Evolutionary conservation across 1,284 basidiomycete genomes (phyloP).

Genomic region (Naganishia cerealis): DNA sequence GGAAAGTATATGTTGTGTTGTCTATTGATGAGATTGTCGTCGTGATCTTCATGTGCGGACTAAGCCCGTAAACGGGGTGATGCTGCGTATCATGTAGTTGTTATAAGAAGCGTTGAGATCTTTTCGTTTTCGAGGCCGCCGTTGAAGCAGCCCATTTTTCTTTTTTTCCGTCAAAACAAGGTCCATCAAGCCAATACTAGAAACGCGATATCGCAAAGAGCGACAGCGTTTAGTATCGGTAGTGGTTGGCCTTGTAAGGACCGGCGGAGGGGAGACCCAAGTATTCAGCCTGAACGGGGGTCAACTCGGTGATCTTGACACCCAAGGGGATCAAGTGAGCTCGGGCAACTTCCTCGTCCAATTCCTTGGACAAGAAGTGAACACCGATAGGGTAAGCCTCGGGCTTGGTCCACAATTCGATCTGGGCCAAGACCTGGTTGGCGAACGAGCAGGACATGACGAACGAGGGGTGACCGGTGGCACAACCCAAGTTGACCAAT

Average conservation of each 20-base stretch:
- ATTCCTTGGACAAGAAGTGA: conserved; percentile 93
- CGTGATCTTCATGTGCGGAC: conserved; percentile 15
- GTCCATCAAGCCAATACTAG: conserved; percentile 20
- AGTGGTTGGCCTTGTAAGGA: conserved; percentile 88
- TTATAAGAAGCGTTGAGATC: conserved; percentile 30
- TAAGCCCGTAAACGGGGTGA: conserved; percentile 6
- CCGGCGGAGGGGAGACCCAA: conserved; percentile 85
- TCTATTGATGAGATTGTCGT: conserved; percentile 21
- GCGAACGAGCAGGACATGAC: conserved; percentile 99
- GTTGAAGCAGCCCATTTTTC: conserved; percentile 27
- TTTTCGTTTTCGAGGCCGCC: conserved; percentile 27
- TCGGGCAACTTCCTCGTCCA: conserved; percentile 98
- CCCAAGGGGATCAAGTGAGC: conserved; percentile 82
- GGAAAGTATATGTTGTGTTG: conserved; percentile 18
- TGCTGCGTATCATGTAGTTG: conserved; percentile 23
- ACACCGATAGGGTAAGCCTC: conserved; percentile 82
- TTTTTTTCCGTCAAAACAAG: conserved; percentile 11
- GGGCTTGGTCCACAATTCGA: conserved; percentile 92
- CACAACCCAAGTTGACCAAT: conserved; percentile 95
- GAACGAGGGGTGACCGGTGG: conserved; percentile 80
- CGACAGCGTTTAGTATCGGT: conserved; percentile 50
- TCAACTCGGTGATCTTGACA: conserved; percentile 86
- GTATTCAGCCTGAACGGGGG: conserved; percentile 79
- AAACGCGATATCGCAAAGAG: conserved; percentile 8
- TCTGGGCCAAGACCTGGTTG: conserved; percentile 98